A percentile compares a stretch with the other conserved stretches of the same genome.
phyloP scores from a whole-genome alignment of 768 basidiomycete species.

The Suillus ampliporus region DNA sequence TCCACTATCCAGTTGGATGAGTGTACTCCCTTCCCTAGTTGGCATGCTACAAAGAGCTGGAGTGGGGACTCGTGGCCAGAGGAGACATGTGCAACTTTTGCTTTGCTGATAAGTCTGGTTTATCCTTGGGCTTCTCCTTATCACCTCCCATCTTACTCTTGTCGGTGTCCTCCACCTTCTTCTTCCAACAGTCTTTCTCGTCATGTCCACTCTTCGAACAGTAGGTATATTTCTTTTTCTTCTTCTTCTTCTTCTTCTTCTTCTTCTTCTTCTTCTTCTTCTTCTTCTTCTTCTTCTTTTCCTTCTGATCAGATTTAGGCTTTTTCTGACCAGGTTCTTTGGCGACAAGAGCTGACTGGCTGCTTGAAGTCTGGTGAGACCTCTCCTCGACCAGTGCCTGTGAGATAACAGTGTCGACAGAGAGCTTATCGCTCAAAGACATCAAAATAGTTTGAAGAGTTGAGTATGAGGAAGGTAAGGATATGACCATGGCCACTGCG shows the following conservation, averaged over 20 bases:
- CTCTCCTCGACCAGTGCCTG: constrained; percentile 7
- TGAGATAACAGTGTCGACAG: background rate
- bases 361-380: background rate
- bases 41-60: background rate
- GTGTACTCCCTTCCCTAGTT: no score
- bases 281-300: no score
- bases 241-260: no score
- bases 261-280: no score
- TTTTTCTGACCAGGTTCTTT: background rate
- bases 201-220: background rate
- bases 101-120: no score
- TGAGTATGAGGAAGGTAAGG: constrained; percentile 24
- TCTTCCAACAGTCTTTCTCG: background rate
- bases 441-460: constrained; percentile 29
- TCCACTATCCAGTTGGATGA: constrained; percentile 9
- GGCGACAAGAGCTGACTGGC: background rate
- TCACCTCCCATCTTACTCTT: no score
- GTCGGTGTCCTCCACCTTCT: background rate
- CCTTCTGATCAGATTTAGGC: no score
- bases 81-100: no score
- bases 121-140: background rate
- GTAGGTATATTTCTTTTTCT: background rate
- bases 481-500: constrained; percentile 25
- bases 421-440: constrained; percentile 6
- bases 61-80: background rate